Conservation (phyloP, 768 basidiomycete species). For the Fibroporia radiculosa region DNA sequence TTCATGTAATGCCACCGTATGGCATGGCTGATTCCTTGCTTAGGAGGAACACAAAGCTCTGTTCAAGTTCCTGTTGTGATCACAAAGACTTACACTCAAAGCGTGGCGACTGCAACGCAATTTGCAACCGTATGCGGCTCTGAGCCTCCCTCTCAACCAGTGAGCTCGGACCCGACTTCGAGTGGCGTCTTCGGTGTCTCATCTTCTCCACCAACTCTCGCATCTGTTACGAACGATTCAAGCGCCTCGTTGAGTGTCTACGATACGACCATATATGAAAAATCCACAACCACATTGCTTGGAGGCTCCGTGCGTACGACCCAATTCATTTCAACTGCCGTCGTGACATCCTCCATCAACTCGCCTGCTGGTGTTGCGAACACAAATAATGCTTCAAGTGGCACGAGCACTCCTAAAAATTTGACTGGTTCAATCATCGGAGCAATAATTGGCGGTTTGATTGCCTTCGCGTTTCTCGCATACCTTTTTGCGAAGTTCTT, state of each 20-base stretch:
- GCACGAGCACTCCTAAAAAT: not conserved
- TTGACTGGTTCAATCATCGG: not conserved
- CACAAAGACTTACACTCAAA: conserved; percentile 12
- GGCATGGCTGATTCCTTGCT: not conserved
- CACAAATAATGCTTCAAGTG: not conserved
- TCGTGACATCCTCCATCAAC: not conserved
- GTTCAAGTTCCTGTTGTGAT: conserved; percentile 10
- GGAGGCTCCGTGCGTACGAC: not conserved
- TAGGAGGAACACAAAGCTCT: conserved; percentile 7
- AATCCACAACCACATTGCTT: not conserved
- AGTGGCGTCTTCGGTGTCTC: not conserved
- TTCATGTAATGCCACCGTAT: not conserved
- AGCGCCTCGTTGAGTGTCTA: not conserved
- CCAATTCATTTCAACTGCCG: not conserved
- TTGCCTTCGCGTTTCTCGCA: not conserved
- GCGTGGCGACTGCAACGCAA: conserved; percentile 11
- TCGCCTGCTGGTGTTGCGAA: too few relatives aligned
- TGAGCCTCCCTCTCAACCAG: not conserved
- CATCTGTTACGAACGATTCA: not conserved
- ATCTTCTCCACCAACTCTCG: not conserved
- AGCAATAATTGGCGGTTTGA: not conserved
- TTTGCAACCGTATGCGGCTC: conserved; percentile 13
- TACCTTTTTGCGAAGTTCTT: not conserved
- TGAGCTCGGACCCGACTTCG: not conserved
- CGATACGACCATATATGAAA: not conserved